A percentile compares a stretch with the other conserved stretches of the same genome.
Conservation (phyloP, 2,329 filamentous ascomycete species). For the Exophiala calicioides region DNA sequence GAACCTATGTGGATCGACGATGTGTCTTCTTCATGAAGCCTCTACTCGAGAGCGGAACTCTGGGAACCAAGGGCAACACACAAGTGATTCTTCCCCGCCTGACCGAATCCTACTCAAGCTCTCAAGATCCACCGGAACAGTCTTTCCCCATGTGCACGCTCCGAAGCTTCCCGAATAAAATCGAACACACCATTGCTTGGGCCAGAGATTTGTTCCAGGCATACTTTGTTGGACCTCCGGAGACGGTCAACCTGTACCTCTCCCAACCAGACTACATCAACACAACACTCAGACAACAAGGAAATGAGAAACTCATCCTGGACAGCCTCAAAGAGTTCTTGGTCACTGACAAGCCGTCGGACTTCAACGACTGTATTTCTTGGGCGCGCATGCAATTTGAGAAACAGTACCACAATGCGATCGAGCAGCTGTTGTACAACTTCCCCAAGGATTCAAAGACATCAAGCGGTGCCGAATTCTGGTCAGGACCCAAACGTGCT, state of each 20-base stretch:
- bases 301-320: slow-evolving; percentile 90
- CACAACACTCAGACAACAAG: slow-evolving; percentile 83
- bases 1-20: slow-evolving; percentile 92
- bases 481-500: slow-evolving; percentile 97
- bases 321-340: slow-evolving; percentile 89
- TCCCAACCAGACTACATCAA: slow-evolving; percentile 89
- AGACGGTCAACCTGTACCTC: slow-evolving; percentile 92
- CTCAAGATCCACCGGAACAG: slow-evolving; percentile 95
- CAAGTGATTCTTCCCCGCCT: slow-evolving; percentile 89
- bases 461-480: slow-evolving; percentile 87
- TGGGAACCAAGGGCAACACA: slow-evolving; percentile 98
- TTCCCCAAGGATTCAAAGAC: slow-evolving; percentile 94
- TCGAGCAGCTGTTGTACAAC: slow-evolving; percentile 92
- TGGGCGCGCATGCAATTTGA: slow-evolving; percentile 95
- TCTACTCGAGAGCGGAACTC: slow-evolving; percentile 89
- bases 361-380: slow-evolving; percentile 92
- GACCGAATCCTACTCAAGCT: slow-evolving; percentile 96
- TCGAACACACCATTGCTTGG: slow-evolving; percentile 99
- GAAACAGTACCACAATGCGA: slow-evolving; percentile 94
- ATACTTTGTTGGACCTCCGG: slow-evolving; percentile 88
- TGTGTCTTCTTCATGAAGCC: slow-evolving; percentile 99
- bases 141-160: slow-evolving; percentile 99
- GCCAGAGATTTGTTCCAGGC: slow-evolving; percentile 93
- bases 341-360: slow-evolving; percentile 85
- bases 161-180: slow-evolving; percentile 94